Evolutionary conservation across 345 rosid species (phyloP), one percentile per base, ranked within the genome.

Genomic region (Punica granatum): DNA sequence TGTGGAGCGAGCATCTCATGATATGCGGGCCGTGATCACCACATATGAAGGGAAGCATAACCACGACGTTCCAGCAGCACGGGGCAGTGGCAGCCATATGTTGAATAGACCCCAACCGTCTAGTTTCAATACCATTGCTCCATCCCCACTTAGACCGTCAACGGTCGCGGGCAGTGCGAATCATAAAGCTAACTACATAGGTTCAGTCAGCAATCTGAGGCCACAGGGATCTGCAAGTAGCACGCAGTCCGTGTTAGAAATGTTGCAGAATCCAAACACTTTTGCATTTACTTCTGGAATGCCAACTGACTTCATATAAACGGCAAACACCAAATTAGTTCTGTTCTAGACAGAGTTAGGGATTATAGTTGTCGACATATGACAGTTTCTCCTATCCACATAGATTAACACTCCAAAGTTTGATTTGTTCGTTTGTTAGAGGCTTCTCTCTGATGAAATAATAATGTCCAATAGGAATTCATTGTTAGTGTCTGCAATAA

Each of bases 41-140:
- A 88, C 99, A 36, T 94, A 94, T 3, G 99, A 91, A 68, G 99
- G 99, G 39, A 94, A 91, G 73, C 99, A 94, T 78, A 89, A 89
- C 86, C 99, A 94, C 66, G 92, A 94, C 51, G 91, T 91, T 67
- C 99, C 99, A 0, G 97, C 90, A 26, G 75, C 93, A 59, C 92
- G 97, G 19, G 96, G 97, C 64, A 89, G 96, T 37, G 81, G 89
- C 19, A 19, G 30, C 37, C 90, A 87, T 26, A 39, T 80, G 1
- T 21, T 80, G 65, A 84, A 77, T 68, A 82, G 86, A 68, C 78
- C 86, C 8, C 42, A 71, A 19, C 36, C 73, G 1, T 76, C 78
- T 72, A 61, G 14, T 34, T 8, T 59, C 36, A 21, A 34, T 3
- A 53, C 60, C 71, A 60, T 67, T 46, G 67, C 42, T 30, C 59